Base-by-base conservation (phyloP, 768 basidiomycete genomes). In the Postia placenta region DNA sequence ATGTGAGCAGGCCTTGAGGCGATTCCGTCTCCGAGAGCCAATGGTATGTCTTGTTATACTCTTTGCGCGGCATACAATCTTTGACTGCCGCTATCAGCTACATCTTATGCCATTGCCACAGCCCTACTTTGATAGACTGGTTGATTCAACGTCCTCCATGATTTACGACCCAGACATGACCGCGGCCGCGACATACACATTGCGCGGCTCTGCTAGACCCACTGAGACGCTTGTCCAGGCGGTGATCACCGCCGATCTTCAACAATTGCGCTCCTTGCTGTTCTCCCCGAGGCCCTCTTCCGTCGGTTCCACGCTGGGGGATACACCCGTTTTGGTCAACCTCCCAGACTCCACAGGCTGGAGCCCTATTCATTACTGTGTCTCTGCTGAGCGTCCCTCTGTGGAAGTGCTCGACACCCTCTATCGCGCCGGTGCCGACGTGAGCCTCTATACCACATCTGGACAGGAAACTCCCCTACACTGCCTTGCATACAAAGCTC, bases 401-500 rank as follows among this genome's bases (percentile, higher is more conserved):
- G 66, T 78, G 37, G 74, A 81, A 47, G 69, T 83, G 47, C 70
- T 89, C 50, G 85, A 90, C 54, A 74, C 79, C 22, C 69, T 90
- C 33, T 88, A 86, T 56, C 80, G 76, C 50, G 87, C 86, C 27
- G 87, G 87, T 40, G 85, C 85, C 19, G 87, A 90, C 56, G 66
- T 84, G 52, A 74, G 83, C 41, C 68, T 88, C 24, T 87, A 86
- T 64, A 87, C 85, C 42, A 25, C 50, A 2, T 65, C 69, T 77
- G 83, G 60, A 1, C 78, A 84, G 50, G 81, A 75, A 54, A 85
- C 85, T 0, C 77, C 79, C 5, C 75, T 88, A 25, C 85, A 87
- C 56, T 78, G 83, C 58, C 74, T 87, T 41, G 82, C 83, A 49
- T 67, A 63, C 43, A 60, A 65, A 37, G 56, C 58, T 19, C 51